phyloP scores from a whole-genome alignment of 495 filamentous ascomycete genomes.

The Penicillium turbatum region DNA sequence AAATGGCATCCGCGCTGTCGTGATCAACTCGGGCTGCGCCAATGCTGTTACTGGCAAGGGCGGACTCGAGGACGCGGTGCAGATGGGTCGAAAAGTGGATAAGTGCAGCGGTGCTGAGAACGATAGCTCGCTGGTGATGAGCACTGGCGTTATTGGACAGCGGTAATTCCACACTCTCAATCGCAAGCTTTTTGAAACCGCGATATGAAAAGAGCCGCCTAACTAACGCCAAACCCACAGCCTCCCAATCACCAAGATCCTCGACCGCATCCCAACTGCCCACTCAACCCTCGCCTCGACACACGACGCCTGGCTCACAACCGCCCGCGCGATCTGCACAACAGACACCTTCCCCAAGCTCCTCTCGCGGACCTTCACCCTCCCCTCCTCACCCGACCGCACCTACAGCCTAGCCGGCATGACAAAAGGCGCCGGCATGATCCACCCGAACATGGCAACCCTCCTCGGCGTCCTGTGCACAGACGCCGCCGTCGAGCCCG shows the following conservation, averaged over 20 bases:
- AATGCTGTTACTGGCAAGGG: constrained; percentile 96
- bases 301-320: constrained; percentile 80
- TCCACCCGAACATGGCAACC: constrained; percentile 99
- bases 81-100: constrained; percentile 78
- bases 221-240: constrained; percentile 31
- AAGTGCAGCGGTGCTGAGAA: constrained; percentile 57
- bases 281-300: constrained; percentile 62
- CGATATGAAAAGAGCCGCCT: neutral
- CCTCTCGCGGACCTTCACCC: constrained; percentile 72
- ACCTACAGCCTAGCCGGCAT: constrained; percentile 87
- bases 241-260: constrained; percentile 87
- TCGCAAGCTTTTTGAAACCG: neutral
- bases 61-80: constrained; percentile 80
- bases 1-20: constrained; percentile 68
- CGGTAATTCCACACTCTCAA: constrained; percentile 43
- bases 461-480: constrained; percentile 91
- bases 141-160: constrained; percentile 96
- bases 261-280: constrained; percentile 72
- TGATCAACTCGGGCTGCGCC: constrained; percentile 94
- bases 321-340: constrained; percentile 93
- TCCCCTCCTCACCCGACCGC: constrained; percentile 70
- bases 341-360: constrained; percentile 99
- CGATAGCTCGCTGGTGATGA: constrained; percentile 84
- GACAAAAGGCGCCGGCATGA: constrained; percentile 99
- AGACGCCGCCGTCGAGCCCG: constrained; percentile 74